A percentile compares a stretch with the other conserved stretches of the same genome.
Conservation (phyloP, 2,329 filamentous ascomycete genomes). For the Ampelomyces quisqualis region DNA sequence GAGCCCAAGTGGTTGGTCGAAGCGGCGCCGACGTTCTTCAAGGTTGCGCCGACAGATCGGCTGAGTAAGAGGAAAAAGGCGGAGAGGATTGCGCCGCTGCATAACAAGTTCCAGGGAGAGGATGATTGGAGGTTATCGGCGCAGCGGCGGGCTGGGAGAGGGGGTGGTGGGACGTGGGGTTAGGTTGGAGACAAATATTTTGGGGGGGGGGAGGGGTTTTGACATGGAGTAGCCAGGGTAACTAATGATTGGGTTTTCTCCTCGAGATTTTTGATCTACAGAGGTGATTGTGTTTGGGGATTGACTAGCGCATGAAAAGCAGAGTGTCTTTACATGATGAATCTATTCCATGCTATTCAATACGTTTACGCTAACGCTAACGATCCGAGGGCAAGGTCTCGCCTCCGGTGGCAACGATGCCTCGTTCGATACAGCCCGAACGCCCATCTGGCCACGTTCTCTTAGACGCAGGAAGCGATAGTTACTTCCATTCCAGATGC, state of each 20-base stretch:
- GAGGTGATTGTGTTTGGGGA: too few species aligned
- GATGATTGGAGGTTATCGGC: conserved; percentile 94
- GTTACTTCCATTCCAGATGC: neutral
- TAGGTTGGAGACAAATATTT: conserved; percentile 40
- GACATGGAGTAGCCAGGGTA: too few species aligned
- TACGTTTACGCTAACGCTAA: conserved; percentile 5
- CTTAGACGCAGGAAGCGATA: too few species aligned
- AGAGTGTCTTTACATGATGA: conserved; percentile 7
- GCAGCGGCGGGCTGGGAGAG: conserved; percentile 79
- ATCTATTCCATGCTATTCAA: neutral
- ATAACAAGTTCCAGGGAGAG: conserved; percentile 87
- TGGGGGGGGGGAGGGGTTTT: too few species aligned
- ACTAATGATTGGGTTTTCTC: too few species aligned
- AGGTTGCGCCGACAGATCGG: conserved; percentile 83
- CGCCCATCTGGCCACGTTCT: too few species aligned
- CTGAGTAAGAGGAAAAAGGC: conserved; percentile 90
- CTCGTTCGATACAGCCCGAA: too few species aligned
- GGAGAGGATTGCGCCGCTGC: conserved; percentile 91
- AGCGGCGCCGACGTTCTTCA: conserved; percentile 98
- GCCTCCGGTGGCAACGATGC: too few species aligned
- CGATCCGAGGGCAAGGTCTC: too few species aligned
- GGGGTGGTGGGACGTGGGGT: conserved; percentile 93
- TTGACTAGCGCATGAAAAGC: too few species aligned
- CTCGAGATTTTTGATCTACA: too few species aligned
- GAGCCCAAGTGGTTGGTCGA: conserved; percentile 94